These are phyloP conservation scores for Mycena galericulata DNA, from an alignment of 768 basidiomycete genomes.

Conservation along the genomic window DNA sequence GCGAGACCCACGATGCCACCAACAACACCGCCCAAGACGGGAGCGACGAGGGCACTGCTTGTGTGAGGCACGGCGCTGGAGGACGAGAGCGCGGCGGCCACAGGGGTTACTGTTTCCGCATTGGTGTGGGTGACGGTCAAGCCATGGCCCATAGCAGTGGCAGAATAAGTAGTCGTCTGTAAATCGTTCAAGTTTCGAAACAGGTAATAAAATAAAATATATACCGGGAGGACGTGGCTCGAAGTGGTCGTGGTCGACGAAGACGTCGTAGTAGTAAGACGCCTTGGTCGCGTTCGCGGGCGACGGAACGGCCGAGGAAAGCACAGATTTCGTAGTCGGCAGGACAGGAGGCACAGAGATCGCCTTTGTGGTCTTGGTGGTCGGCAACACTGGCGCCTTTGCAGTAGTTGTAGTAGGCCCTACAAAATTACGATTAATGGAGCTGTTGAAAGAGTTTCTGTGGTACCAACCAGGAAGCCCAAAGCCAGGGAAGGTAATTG, in stretches of 20 bases:
- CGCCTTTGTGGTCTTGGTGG: not conserved
- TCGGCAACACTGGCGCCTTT: not conserved
- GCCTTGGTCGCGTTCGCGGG: not conserved
- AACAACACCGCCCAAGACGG: conserved; percentile 56
- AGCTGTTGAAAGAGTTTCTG: not conserved
- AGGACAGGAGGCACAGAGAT: not conserved
- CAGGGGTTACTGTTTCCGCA: not conserved
- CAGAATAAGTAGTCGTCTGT: conserved; percentile 28
- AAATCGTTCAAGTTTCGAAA: not conserved
- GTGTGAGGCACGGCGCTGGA: not conserved
- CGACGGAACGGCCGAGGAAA: not conserved
- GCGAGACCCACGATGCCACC: conserved; percentile 60
- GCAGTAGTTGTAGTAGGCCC: not conserved
- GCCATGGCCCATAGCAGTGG: conserved; percentile 21
- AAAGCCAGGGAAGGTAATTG: not conserved
- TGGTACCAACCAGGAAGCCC: too few species aligned
- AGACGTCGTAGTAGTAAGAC: too few species aligned
- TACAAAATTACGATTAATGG: not conserved
- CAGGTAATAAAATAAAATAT: not conserved
- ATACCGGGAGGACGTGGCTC: not conserved
- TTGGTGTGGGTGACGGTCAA: conserved; percentile 25
- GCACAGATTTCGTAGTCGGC: not conserved
- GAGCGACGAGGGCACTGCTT: conserved; percentile 30
- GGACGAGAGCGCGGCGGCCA: not conserved
- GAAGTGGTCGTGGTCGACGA: not conserved